These are phyloP conservation scores for Vitis rotundifolia DNA, from an alignment of 164 flowering plant species.

Conservation along the genomic window DNA sequence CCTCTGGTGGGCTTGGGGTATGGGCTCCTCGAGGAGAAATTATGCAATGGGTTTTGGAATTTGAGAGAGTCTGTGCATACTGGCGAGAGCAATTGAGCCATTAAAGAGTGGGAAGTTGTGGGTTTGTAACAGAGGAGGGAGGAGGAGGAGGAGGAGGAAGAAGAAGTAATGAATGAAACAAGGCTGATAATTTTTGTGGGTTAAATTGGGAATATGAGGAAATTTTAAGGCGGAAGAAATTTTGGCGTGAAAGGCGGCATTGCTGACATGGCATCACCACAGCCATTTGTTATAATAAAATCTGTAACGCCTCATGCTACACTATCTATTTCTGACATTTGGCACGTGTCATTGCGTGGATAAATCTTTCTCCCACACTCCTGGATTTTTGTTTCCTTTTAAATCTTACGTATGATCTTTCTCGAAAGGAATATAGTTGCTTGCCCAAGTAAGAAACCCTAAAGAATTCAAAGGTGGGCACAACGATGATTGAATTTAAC, in stretches of 20 bases:
- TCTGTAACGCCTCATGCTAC: slow-evolving; percentile 9
- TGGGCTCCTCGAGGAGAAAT: slow-evolving; percentile 17
- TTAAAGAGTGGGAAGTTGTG: neutral
- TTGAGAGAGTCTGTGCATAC: slow-evolving; percentile 62
- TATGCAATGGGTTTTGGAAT: slow-evolving; percentile 37
- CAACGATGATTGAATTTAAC: no score
- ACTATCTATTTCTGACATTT: neutral
- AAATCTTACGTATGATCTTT: no score
- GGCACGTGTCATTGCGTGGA: slow-evolving; percentile 25
- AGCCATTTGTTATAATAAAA: slow-evolving; percentile 28
- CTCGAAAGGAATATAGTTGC: no score
- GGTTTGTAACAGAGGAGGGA: neutral
- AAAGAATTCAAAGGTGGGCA: no score
- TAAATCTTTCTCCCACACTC: slow-evolving; percentile 19
- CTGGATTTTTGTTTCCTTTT: neutral
- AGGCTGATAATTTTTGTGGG: neutral
- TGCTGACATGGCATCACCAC: slow-evolving; percentile 35
- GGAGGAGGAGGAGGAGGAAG: neutral
- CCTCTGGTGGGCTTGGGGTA: neutral
- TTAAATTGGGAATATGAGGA: slow-evolving; percentile 1
- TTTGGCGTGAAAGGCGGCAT: slow-evolving; percentile 15
- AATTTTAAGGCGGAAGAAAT: slow-evolving; percentile 29
- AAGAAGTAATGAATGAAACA: neutral
- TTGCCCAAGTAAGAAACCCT: no score
- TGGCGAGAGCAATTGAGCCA: slow-evolving; percentile 64